phyloP scores from a whole-genome alignment of 371 early-diverging fungal genomes.

The Smittium mucronatum region DNA sequence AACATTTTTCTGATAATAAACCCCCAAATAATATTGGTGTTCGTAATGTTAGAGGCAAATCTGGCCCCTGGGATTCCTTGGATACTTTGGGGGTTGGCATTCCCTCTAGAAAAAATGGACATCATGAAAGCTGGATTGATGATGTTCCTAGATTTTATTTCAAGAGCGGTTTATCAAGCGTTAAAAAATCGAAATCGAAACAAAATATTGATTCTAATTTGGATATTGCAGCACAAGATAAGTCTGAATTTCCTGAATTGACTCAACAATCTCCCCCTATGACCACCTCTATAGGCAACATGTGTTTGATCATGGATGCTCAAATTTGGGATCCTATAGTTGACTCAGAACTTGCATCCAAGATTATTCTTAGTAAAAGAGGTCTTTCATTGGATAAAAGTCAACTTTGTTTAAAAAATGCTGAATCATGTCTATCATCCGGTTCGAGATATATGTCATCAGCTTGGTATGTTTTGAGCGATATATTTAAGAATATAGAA shows the following conservation, averaged over 20 bases:
- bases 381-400: background rate
- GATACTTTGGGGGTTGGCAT: background rate
- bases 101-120: background rate
- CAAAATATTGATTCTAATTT: background rate
- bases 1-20: no score
- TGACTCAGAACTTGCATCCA: background rate
- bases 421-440: background rate
- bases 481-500: background rate
- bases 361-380: background rate
- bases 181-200: background rate
- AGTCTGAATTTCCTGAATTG: background rate
- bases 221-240: background rate
- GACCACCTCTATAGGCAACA: background rate
- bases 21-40: no score
- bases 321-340: constrained; percentile 5
- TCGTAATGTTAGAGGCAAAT: background rate
- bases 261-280: background rate
- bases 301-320: background rate
- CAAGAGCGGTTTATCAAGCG: background rate
- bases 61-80: background rate
- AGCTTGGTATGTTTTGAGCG: background rate
- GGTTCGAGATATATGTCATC: background rate
- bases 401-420: background rate
- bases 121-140: background rate
- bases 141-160: constrained; percentile 6